Base-by-base conservation (phyloP, 1,139 yeast species). In the Yamadazyma dendronema region DNA sequence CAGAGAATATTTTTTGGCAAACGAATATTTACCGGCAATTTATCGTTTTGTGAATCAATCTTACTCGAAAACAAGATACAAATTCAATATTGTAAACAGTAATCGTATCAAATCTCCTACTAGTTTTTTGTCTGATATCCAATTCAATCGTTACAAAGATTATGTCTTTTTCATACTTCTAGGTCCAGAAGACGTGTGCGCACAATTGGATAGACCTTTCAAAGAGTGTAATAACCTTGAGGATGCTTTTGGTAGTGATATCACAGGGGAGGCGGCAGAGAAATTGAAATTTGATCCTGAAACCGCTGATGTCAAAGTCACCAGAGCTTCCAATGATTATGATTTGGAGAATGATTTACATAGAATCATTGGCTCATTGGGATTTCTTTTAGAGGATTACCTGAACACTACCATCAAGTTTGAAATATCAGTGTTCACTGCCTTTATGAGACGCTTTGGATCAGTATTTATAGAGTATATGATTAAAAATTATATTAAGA, bases 371-470 rank as follows among this genome's bases (percentile, higher is more conserved):
- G 81, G 79, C 0, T 69, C 80, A 0, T 50, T 66, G 2, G 82
- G 77, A 0, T 50, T 65, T n/a, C 69, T 68, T 40, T 57, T 37
- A 7, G 30, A 35, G 21, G 31, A 17, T 12, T 4, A 13, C 8
- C 27, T 17, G 15, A 26, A 16, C 14, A 26, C 13, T 2, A 8
- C 13, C 19, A 21, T 27, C 33, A 19, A 4, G 8, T 36, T 63
- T 41, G 81, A 76, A 42, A 40, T 79, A 3, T 77, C 84, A 0
- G 74, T 73, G 2, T 72, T 76, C 40, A 70, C 80, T 0, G 77
- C 85, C 0, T 77, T 69, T 40, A 53, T 63, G 43, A 68, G 69
- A 22, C 60, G 64, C 3, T 46, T 65, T 3, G 83, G 81, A 0
- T 50, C 65, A 0, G 42, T 45, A 7, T 41, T 77, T 17, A 52